Evolutionary conservation across 2,329 filamentous ascomycete species (phyloP), one percentile per base, ranked within the genome.

Genomic region (Monosporascus sp.): DNA sequence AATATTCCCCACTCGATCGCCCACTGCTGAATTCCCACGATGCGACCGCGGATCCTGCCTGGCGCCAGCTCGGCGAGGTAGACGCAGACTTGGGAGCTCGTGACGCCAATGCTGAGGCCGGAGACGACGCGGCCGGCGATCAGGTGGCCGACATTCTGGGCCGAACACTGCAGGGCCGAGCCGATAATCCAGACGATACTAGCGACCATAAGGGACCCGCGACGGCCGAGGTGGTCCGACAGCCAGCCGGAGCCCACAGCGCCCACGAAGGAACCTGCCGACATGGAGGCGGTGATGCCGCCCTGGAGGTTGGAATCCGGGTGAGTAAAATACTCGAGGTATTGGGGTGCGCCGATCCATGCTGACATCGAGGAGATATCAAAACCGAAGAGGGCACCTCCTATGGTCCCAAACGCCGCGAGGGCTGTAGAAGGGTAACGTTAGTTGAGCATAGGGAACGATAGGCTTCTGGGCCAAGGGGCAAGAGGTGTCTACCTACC

Each of bases 1-100:
- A 85, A 63, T 55, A 85, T 85, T 54, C 80, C 57, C 54, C 54
- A 86, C 53, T 85, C 86, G 57, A 90, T 89, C 22, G 85, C 83
- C 77, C 84, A 87, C 66, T 90, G 86, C 66, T 90, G 86, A 36
- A 81, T 77, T 46, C 84, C 84, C 7, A 90, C 84, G 38, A 90
- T 73, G 47, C 83, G 77, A 15, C 85, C 85, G 52, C 84, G 77
- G 48, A 70, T 75, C 37, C 68, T 61, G 2, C 78, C 76, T 27
- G 80, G 81, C 11, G 84, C 80, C 17, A 87, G 72, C 63, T 88
- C 84, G n/a, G 82, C 78, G 18, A 86, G 77, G 62, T 86, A 87
- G 27, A 86, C 82, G 2, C 82, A 82, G 3, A 84, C 82, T 61
- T 85, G 82, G 1, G 82, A 81, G 36, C 80, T 83, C 53, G 79